Evolutionary conservation across 2,329 filamentous ascomycete species (phyloP).

Genomic region (Lasiodiplodia sp.): DNA sequence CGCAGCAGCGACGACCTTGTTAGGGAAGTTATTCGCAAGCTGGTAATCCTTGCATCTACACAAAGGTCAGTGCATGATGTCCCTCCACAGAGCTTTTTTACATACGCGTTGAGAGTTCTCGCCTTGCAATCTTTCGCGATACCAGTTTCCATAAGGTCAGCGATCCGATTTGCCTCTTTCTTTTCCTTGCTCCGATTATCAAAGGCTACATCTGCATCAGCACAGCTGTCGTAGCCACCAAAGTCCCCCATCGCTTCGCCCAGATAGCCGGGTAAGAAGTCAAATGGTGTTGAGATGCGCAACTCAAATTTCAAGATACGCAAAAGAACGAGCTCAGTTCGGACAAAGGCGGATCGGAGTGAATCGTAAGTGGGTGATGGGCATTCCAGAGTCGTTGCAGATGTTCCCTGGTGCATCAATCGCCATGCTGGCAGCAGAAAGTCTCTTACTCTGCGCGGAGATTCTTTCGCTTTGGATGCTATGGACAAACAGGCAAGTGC

Average conservation of each 20-base stretch:
- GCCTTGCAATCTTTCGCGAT: conserved; percentile 36
- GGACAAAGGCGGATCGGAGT: conserved; percentile 43
- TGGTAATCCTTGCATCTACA: conserved; percentile 38
- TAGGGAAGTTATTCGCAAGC: conserved; percentile 41
- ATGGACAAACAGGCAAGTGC: conserved; percentile 20
- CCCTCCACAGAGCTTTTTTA: conserved; percentile 11
- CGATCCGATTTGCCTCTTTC: conserved; percentile 39
- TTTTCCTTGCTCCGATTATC: conserved; percentile 35
- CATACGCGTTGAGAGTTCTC: conserved; percentile 35
- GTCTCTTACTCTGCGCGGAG: background rate
- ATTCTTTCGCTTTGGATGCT: conserved; percentile 17
- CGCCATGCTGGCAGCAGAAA: conserved; percentile 16
- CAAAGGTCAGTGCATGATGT: conserved; percentile 30
- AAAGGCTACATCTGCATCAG: conserved; percentile 33
- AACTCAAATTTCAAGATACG: conserved; percentile 45
- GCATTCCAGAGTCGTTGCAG: conserved; percentile 35
- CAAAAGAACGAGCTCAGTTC: conserved; percentile 42
- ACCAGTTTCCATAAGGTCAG: conserved; percentile 37
- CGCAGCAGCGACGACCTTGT: conserved; percentile 40
- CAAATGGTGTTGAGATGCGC: conserved; percentile 41
- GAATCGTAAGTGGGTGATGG: conserved; percentile 43
- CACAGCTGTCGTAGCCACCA: conserved; percentile 31
- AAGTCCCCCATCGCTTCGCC: conserved; percentile 36
- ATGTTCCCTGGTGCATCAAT: background rate
- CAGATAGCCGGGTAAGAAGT: conserved; percentile 42